phyloP scores from a whole-genome alignment of 495 filamentous ascomycete species.

The Aspergillus bridgeri region DNA sequence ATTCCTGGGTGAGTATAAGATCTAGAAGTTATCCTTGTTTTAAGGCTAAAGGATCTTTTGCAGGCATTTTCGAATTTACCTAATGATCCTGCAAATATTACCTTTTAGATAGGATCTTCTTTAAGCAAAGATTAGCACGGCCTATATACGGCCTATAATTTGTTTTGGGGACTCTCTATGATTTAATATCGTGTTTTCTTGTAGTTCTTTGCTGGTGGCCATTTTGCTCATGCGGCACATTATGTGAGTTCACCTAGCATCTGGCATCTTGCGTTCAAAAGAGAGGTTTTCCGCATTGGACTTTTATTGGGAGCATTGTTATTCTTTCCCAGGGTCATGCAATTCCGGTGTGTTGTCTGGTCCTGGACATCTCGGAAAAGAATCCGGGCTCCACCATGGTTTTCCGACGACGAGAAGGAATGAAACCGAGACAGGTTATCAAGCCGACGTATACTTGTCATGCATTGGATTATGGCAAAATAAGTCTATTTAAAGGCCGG shows the following conservation, averaged over 20 bases:
- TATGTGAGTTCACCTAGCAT: too few species aligned
- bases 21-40: not conserved
- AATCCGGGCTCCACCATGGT: constrained; percentile 3
- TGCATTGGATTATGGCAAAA: not conserved
- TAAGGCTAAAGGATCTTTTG: not conserved
- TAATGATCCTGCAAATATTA: constrained; percentile 22
- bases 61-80: constrained; percentile 28
- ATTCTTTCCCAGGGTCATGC: too few species aligned
- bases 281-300: too few species aligned
- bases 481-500: not conserved
- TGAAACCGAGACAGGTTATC: not conserved
- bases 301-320: too few species aligned
- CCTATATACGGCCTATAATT: too few species aligned
- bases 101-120: constrained; percentile 6
- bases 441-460: not conserved
- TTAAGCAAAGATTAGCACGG: too few species aligned
- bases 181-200: too few species aligned
- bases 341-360: too few species aligned
- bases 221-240: too few species aligned
- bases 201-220: too few species aligned
- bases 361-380: constrained; percentile 1
- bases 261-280: too few species aligned
- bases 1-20: constrained; percentile 30
- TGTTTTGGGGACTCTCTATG: too few species aligned
- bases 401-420: constrained; percentile 1